Conservation (phyloP, 768 basidiomycete species). For the Neoboletus subvelutipes region DNA sequence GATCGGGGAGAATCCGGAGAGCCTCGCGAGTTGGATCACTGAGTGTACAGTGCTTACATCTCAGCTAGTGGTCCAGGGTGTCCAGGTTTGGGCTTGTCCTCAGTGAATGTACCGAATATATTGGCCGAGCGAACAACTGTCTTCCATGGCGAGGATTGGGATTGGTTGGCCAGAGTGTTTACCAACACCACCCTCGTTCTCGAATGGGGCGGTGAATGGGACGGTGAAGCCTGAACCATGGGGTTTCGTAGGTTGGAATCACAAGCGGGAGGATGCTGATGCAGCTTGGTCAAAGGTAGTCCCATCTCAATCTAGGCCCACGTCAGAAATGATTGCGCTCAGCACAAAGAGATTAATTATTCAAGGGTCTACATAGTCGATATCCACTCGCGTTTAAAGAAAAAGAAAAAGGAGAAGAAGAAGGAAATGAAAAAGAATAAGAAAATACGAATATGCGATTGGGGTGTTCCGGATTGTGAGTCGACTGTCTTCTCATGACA, state of each 20-base stretch:
- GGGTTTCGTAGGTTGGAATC: conserved; percentile 27
- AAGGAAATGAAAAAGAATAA: too few species aligned
- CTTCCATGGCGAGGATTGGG: conserved; percentile 37
- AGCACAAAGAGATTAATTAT: too few species aligned
- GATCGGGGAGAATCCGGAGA: conserved; percentile 34
- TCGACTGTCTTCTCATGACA: too few species aligned
- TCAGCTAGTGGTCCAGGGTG: not conserved
- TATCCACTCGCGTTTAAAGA: too few species aligned
- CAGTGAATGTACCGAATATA: conserved; percentile 29
- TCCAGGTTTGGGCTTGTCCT: too few species aligned
- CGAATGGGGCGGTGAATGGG: too few species aligned
- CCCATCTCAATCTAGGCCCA: not conserved
- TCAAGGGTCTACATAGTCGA: too few species aligned
- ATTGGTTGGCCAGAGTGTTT: conserved; percentile 32
- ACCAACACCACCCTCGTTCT: conserved; percentile 17
- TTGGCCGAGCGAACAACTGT: too few species aligned
- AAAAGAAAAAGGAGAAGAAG: too few species aligned
- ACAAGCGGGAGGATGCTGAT: conserved; percentile 33
- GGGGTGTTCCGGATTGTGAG: too few species aligned
- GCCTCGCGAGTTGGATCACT: conserved; percentile 33
- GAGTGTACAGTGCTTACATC: not conserved
- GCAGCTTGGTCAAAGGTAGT: conserved; percentile 38
- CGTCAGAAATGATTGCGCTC: not conserved
- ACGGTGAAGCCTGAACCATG: conserved; percentile 22
- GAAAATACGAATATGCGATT: too few species aligned